Base-by-base conservation (phyloP, 2,329 filamentous ascomycete genomes). In the Penicillium olsonii region DNA sequence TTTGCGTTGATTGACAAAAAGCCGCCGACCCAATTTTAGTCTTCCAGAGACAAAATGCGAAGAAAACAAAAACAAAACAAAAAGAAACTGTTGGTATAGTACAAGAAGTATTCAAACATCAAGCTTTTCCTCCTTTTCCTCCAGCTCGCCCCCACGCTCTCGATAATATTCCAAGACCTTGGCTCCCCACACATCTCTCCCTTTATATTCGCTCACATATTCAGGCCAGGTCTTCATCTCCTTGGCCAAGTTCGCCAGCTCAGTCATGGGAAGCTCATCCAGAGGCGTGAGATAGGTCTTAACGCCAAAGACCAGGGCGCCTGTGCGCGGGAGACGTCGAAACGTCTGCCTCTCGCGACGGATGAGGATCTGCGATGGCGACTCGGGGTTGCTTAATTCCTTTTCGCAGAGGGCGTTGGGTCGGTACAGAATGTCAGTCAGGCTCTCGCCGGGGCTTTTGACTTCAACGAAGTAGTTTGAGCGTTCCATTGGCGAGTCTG, bases 341-440 rank as follows among this genome's bases (percentile, higher is more conserved):
- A 81, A 81, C 0, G 74, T 78, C 53, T 81, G 78, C 14, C 74
- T 64, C 56, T 81, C 78, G 17, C 73, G 70, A 4, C 78, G 72
- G 34, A 81, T 67, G 42, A 77, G 63, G 17, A 81, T 71, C 22
- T 77, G 67, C 0, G 70, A 68, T 2, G 70, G 51, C 9, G 59
- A 58, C n/a, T n/a, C n/a, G 7, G 68, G 64, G 53, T 74, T 56
- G 10, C n/a, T 34, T 50, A 70, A 52, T 53, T 69, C 53, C 58
- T 74, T 56, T 35, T 73, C 68, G 9, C 70, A 70, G 17, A 74
- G 59, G 0, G 63, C 69, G 2, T 69, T 70, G 5, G 71, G 71
- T 15, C 77, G 73, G 52, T 76, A 76, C 31, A 81, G 71, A 11
- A 74, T 70, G 3, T 76, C 65, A 1, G 69, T 61, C 18, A 76